phyloP scores from a whole-genome alignment of 345 rosid genomes.

The Sisymbrium irio region DNA sequence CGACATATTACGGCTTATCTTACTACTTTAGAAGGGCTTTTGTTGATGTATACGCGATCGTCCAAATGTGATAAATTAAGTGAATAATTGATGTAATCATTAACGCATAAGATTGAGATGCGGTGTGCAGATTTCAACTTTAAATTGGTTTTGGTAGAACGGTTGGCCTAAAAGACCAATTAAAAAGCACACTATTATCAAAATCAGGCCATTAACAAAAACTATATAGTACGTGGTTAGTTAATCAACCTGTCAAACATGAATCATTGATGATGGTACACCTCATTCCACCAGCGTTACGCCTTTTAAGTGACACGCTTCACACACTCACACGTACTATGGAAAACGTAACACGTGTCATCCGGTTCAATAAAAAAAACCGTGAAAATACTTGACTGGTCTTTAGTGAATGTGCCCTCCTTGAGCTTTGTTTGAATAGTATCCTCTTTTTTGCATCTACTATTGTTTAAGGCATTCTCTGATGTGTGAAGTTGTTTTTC shows the following conservation, averaged over 20 bases:
- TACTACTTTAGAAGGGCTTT: not conserved
- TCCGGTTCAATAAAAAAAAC: not conserved
- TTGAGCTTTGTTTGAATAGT: not conserved
- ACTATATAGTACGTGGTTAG: not conserved
- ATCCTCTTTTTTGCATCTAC: too few relatives aligned
- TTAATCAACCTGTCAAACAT: constrained; percentile 16
- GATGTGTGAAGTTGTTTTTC: not conserved
- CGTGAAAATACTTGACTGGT: not conserved
- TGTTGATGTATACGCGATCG: not conserved
- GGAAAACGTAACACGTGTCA: not conserved
- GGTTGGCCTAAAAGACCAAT: constrained; percentile 13
- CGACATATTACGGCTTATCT: not conserved
- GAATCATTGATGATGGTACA: not conserved
- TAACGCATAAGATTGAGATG: not conserved
- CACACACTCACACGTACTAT: not conserved
- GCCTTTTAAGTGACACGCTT: not conserved
- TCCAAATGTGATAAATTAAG: not conserved
- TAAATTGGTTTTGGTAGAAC: constrained; percentile 9
- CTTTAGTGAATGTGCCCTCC: not conserved
- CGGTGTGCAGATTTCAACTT: not conserved
- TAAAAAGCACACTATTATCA: not conserved
- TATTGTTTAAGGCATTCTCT: too few relatives aligned
- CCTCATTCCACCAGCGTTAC: not conserved
- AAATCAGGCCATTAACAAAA: not conserved
- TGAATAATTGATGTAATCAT: not conserved